Evolutionary conservation across 495 filamentous ascomycete genomes (phyloP).

Genomic region (Penicillium ucsense): DNA sequence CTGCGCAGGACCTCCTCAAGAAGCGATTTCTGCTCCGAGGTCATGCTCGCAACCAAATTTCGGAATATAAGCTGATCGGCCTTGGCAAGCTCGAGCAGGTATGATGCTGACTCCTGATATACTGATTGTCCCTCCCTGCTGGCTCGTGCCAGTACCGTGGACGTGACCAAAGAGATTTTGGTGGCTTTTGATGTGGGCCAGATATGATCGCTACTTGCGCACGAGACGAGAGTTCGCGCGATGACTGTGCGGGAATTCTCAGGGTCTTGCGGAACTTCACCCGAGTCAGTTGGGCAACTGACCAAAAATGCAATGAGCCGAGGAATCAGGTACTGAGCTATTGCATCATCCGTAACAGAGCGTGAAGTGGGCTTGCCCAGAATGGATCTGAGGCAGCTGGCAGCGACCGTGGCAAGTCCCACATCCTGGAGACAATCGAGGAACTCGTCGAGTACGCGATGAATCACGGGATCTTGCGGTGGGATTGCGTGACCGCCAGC

Average conservation of each 20-base stretch:
- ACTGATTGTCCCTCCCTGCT: conserved; percentile 35
- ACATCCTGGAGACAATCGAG: conserved; percentile 72
- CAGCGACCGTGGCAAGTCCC: conserved; percentile 75
- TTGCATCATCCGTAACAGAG: conserved; percentile 58
- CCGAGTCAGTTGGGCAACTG: conserved; percentile 44
- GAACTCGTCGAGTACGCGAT: conserved; percentile 61
- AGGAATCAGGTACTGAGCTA: conserved; percentile 66
- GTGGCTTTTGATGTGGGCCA: conserved; percentile 40
- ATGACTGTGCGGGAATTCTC: conserved; percentile 61
- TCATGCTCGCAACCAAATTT: conserved; percentile 63
- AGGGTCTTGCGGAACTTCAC: conserved; percentile 52
- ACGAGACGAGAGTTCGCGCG: conserved; percentile 62
- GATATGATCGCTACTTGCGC: conserved; percentile 45
- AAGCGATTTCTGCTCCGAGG: conserved; percentile 56
- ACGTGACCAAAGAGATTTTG: conserved; percentile 65
- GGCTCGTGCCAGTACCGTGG: conserved; percentile 68
- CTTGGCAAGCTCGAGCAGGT: conserved; percentile 74
- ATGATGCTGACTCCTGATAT: conserved; percentile 60
- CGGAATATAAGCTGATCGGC: conserved; percentile 64
- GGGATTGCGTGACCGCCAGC: conserved; percentile 62
- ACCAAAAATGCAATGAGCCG: conserved; percentile 66
- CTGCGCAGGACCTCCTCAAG: conserved; percentile 75
- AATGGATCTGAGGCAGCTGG: conserved; percentile 77
- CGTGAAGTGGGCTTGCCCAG: conserved; percentile 57
- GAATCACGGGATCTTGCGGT: conserved; percentile 60